Conservation (phyloP, 2,329 filamentous ascomycete genomes). For the Ascosphaera acerosa region DNA sequence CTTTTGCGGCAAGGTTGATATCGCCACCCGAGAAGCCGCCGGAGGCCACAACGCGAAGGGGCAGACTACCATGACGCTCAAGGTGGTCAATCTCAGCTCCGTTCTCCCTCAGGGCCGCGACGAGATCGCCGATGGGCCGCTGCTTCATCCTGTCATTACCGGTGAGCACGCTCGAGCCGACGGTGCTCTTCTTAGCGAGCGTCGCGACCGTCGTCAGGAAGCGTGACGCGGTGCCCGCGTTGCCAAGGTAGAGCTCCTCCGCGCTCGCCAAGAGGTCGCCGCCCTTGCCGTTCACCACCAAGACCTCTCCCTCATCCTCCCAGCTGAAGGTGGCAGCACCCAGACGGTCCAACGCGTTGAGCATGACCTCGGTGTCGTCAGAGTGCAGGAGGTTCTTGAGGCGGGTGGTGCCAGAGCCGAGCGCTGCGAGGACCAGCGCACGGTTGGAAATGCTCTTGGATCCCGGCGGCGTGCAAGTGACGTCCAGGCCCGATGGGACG, state of each 20-base stretch:
- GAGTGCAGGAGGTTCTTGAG: conserved; percentile 88
- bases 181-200: conserved; percentile 40
- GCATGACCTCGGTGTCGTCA: conserved; percentile 92
- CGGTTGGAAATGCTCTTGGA: conserved; percentile 97
- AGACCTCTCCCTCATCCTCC: conserved; percentile 80
- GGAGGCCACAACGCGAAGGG: conserved; percentile 56
- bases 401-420: conserved; percentile 62
- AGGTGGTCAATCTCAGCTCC: conserved; percentile 72
- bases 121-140: conserved; percentile 74
- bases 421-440: conserved; percentile 74
- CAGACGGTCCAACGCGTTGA: conserved; percentile 66
- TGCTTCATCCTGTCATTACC: conserved; percentile 94
- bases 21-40: conserved; percentile 63
- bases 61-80: conserved; percentile 59
- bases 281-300: conserved; percentile 78
- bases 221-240: conserved; percentile 84
- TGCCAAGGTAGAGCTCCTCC: conserved; percentile 70
- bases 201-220: conserved; percentile 84
- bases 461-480: conserved; percentile 67
- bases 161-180: conserved; percentile 53
- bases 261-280: conserved; percentile 53
- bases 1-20: conserved; percentile 79
- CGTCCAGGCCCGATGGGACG: conserved; percentile 36
- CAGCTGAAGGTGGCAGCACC: conserved; percentile 74
- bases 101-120: conserved; percentile 69